Percentiles rank a stretch among this genome's conserved stretches.
Conservation (phyloP, 768 basidiomycete genomes). For the Jaapia argillacea region DNA sequence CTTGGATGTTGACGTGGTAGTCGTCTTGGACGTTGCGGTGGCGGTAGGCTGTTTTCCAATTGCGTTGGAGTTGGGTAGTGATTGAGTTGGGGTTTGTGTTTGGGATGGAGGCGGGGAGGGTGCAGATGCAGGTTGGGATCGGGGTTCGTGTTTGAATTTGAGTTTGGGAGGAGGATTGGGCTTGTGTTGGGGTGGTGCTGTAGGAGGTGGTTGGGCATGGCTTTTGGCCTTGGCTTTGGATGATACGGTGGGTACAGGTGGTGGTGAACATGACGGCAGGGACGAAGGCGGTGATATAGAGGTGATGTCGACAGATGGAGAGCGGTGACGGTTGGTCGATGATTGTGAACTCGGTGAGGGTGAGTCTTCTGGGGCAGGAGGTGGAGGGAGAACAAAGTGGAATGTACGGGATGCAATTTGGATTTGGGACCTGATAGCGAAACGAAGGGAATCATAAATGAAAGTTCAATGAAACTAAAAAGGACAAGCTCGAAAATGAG, state of each 20-base stretch:
- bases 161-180: slow-evolving; percentile 62
- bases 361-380: slow-evolving; percentile 68
- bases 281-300: slow-evolving; percentile 79
- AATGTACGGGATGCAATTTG: slow-evolving; percentile 97
- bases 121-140: too few relatives aligned
- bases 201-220: neutral
- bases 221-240: neutral
- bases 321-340: slow-evolving; percentile 52
- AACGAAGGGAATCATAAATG: slow-evolving; percentile 5
- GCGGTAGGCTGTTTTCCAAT: too few relatives aligned
- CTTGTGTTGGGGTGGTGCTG: too few relatives aligned
- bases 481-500: slow-evolving; percentile 10
- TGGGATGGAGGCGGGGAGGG: neutral
- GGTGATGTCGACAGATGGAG: slow-evolving; percentile 76
- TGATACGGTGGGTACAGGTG: slow-evolving; percentile 27
- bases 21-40: too few relatives aligned
- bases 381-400: slow-evolving; percentile 91
- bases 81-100: neutral
- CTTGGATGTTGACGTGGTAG: too few relatives aligned
- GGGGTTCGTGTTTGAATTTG: slow-evolving; percentile 54
- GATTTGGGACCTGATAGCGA: slow-evolving; percentile 69
- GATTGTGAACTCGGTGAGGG: slow-evolving; percentile 73
- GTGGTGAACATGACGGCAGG: slow-evolving; percentile 66
- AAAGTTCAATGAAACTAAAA: slow-evolving; percentile 5
- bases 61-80: too few relatives aligned